Base-by-base conservation (phyloP, 2,329 filamentous ascomycete species). In the Ascomycota sp. region DNA sequence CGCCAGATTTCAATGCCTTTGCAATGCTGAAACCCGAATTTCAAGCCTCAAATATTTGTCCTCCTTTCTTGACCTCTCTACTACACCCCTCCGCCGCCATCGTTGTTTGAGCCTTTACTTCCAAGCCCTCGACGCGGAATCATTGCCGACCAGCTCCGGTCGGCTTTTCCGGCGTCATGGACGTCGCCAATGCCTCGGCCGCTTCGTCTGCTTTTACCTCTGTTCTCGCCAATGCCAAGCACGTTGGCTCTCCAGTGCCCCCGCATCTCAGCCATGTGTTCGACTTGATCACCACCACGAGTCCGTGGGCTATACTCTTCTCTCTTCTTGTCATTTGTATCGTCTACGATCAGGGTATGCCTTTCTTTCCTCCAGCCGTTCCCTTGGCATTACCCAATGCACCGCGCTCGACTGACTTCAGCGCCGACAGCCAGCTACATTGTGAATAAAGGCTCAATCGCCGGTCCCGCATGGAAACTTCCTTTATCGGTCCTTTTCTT, bases 401-500 rank as follows among this genome's bases (percentile, higher is more conserved):
- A n/a, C n/a, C n/a, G n/a, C 20, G 3, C n/a, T 19, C 19, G 27
- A 13, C 27, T 25, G 23, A 23, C 13, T 9, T 20, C n/a, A 7
- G 8, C 23, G 3, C 23, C 9, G 11, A 28, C 43, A 89, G 80
- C 76, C 42, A 75, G 67, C 50, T 89, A 86, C 49, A 61, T 81
- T 40, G 61, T 63, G 45, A 69, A 70, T 43, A 86, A 86, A 52
- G 77, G 79, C 34, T 65, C 67, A 19, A 85, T 89, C 43, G 69
- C 65, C 30, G 80, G 80, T 24, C 79, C 80, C 20, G 42, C 65
- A 27, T 76, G 67, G 63, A 89, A 89, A 55, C 61, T 75, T 80
- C 80, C 25, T 86, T 89, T 47, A 83, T 95, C 51, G 89, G 89
- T n/a, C 86, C 89, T 5, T 95, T 98, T 55, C 65, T 95, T 33